Evolutionary conservation across 2,329 filamentous ascomycete genomes (phyloP).

Genomic region (Uncinocarpus reesii): DNA sequence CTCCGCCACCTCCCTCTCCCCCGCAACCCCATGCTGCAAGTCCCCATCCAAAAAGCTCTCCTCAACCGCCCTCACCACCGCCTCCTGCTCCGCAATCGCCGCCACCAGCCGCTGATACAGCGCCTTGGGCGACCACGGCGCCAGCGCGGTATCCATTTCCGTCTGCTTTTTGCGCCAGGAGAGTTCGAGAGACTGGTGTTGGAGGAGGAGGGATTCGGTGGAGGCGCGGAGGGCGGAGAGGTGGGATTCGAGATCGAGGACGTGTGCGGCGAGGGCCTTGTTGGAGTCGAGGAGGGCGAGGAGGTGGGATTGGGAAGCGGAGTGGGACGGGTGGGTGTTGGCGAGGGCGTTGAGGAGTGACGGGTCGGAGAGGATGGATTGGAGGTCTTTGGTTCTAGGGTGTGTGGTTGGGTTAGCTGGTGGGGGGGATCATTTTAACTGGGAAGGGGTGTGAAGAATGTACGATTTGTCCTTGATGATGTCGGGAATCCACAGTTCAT

Average conservation of each 20-base stretch:
- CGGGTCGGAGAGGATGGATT: slow-evolving; percentile 63
- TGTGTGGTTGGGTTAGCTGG: not conserved
- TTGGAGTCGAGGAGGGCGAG: slow-evolving; percentile 59
- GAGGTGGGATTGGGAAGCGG: slow-evolving; percentile 55
- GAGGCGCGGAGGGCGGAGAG: slow-evolving; percentile 48
- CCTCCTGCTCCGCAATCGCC: slow-evolving; percentile 71
- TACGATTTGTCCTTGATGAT: slow-evolving; percentile 74
- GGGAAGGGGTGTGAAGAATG: slow-evolving; percentile 24
- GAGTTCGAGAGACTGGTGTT: slow-evolving; percentile 78
- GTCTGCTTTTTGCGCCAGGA: slow-evolving; percentile 81
- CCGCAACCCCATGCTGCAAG: slow-evolving; percentile 44
- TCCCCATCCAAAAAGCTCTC: slow-evolving; percentile 73
- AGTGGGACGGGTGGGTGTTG: slow-evolving; percentile 62
- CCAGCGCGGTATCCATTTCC: slow-evolving; percentile 76
- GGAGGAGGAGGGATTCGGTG: slow-evolving; percentile 70
- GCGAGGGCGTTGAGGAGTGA: slow-evolving; percentile 64
- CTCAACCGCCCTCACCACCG: slow-evolving; percentile 69
- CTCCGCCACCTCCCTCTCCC: slow-evolving; percentile 72
- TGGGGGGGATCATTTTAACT: not conserved
- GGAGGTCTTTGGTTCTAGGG: slow-evolving; percentile 44
- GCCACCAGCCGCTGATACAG: slow-evolving; percentile 73
- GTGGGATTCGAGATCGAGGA: slow-evolving; percentile 38
- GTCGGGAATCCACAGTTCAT: slow-evolving; percentile 64
- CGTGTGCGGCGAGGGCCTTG: slow-evolving; percentile 50
- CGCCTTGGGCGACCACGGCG: slow-evolving; percentile 74